phyloP scores from a whole-genome alignment of 2,329 filamentous ascomycete genomes.

The Fusarium fracticaudum region DNA sequence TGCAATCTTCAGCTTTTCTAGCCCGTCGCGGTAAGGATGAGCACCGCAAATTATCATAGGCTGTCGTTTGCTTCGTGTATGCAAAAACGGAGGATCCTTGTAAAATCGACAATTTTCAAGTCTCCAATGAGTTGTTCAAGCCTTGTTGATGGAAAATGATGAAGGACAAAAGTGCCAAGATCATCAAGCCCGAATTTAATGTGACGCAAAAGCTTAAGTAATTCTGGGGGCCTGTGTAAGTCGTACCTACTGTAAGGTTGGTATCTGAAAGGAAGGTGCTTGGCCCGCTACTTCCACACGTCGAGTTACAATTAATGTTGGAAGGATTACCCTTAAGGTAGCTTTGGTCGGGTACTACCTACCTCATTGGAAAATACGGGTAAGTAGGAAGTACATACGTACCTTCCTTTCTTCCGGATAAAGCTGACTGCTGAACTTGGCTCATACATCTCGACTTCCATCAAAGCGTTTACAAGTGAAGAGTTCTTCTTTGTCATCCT shows the following conservation, averaged over 20 bases:
- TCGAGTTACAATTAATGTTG: background rate
- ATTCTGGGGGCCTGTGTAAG: background rate
- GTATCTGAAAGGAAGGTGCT: background rate
- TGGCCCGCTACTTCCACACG: background rate
- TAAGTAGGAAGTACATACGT: background rate
- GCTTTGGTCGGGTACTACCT: background rate
- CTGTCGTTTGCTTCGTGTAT: slow-evolving; percentile 36
- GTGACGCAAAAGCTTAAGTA: background rate
- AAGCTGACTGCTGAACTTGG: background rate
- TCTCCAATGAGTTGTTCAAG: slow-evolving; percentile 13
- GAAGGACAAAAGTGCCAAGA: slow-evolving; percentile 16
- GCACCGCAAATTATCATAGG: slow-evolving; percentile 12
- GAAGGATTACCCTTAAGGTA: background rate
- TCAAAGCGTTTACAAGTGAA: background rate
- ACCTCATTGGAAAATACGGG: background rate
- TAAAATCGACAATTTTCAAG: slow-evolving; percentile 23
- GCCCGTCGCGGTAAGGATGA: slow-evolving; percentile 28
- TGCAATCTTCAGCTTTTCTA: slow-evolving; percentile 38
- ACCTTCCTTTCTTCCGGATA: background rate
- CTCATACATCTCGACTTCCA: background rate
- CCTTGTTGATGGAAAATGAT: background rate
- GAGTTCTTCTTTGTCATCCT: background rate
- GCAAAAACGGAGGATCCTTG: slow-evolving; percentile 37
- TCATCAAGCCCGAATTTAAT: background rate
- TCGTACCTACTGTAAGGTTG: background rate